Conservation (phyloP, 257 asterid genomes). For the Nicotiana paniculata region DNA sequence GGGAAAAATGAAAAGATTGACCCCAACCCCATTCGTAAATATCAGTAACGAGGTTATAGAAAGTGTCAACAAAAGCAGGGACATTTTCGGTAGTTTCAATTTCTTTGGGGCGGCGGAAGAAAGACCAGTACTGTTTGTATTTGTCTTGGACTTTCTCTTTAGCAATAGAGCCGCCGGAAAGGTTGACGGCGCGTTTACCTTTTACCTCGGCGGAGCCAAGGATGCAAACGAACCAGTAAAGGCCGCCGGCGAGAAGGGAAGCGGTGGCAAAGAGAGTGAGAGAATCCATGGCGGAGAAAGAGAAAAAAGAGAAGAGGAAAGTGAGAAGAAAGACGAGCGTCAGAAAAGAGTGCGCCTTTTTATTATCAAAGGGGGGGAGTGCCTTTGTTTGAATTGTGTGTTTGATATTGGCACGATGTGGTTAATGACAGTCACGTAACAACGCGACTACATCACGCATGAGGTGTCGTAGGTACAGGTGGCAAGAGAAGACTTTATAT, state of each 20-base stretch:
- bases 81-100: slow-evolving; percentile 53
- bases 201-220: slow-evolving; percentile 68
- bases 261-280: slow-evolving; percentile 51
- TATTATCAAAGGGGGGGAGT: background rate
- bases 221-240: slow-evolving; percentile 61
- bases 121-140: slow-evolving; percentile 71
- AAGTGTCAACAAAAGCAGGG: slow-evolving; percentile 71
- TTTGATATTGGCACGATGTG: background rate
- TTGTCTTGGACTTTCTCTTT: slow-evolving; percentile 49
- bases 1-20: slow-evolving; percentile 70
- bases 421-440: background rate
- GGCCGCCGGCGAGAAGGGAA: slow-evolving; percentile 46
- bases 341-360: background rate
- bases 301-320: background rate
- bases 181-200: slow-evolving; percentile 58
- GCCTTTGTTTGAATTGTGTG: background rate
- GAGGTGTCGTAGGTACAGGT: background rate
- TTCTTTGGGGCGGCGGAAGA: slow-evolving; percentile 64
- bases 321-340: background rate
- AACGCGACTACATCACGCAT: background rate
- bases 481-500: background rate
- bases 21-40: slow-evolving; percentile 92
- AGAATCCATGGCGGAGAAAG: slow-evolving; percentile 30
- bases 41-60: slow-evolving; percentile 73
- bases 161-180: slow-evolving; percentile 73